Evolutionary conservation across 192 early-diverging fungal genomes (phyloP), one percentile per base, ranked within the genome.

Genomic region (Pilaira anomala): DNA sequence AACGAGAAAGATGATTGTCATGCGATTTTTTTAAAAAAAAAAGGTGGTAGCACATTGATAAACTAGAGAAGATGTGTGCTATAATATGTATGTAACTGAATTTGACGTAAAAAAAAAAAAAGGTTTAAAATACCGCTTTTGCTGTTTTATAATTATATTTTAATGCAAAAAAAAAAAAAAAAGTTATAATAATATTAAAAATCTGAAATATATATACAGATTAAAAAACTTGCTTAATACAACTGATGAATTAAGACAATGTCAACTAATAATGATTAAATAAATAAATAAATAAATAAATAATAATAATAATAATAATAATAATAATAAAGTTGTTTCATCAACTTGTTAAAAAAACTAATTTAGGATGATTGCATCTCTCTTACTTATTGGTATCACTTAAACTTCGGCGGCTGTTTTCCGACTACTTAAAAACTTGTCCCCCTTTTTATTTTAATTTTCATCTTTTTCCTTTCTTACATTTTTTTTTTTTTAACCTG

Each of bases 381-480:
- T 9, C 33, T 36, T 36, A 36, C 11, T 36, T 5, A 55, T 55
- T 55, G 53, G 53, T 55, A 55, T 55, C 53, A 55, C 53, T 55
- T 55, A 36, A 55, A 55, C 53, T 30, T 55, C 53, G 53, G 53
- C 60, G 60, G 60, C 60, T 62, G 60, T 49, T 49, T 62, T 62
- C 60, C 60, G 60, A 62, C 48, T 59, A 59, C 18, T 36, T 36
- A 36, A 36, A 36, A 36, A 36, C 33, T 36, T 36, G 33, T 25
- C 21, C 36, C 24, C 21, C 19, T 16, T 14, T 33, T 59, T 36
- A 19, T 44, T 59, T 45, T 59, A 40, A 42, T 59, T 25, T 59
- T 41, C 36, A 44, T 14, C 16, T 22, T 44, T 59, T 44, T 59
- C 24, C 14, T 59, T 44, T 25, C 26, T 44, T 45, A 7, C 24